Conservation (phyloP, 139 green algal genomes). For the Tetradesmus obliquus region DNA sequence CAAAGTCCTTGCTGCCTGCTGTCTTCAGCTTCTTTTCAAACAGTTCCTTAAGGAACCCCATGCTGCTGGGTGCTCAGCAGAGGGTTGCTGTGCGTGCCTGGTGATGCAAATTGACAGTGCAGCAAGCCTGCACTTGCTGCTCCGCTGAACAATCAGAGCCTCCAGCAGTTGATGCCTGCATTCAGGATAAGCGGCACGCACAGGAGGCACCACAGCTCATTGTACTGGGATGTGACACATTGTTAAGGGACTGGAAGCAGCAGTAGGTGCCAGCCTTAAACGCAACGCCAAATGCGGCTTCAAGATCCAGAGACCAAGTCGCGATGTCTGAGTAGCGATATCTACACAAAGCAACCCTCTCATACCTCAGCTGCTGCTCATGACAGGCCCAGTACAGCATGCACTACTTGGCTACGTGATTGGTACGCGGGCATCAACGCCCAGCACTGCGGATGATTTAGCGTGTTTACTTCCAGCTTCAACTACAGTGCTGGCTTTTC, state of each 20-base stretch:
- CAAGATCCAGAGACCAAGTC: too few species aligned
- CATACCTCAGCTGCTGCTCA: not conserved
- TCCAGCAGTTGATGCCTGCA: too few species aligned
- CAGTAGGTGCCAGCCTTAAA: not conserved
- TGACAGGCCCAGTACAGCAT: not conserved
- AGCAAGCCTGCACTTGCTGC: too few species aligned
- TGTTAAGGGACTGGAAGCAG: not conserved
- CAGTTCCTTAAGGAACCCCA: conserved; percentile 49
- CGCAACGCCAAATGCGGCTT: too few species aligned
- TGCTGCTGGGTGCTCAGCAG: not conserved
- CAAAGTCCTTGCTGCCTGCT: not conserved
- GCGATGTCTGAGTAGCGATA: not conserved
- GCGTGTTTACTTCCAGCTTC: not conserved
- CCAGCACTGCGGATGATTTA: not conserved
- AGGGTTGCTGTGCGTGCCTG: not conserved
- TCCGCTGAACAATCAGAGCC: too few species aligned
- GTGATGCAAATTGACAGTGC: too few species aligned
- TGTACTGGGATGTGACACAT: too few species aligned
- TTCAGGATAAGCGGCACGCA: too few species aligned
- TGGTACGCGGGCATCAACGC: not conserved
- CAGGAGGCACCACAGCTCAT: too few species aligned
- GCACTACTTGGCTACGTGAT: not conserved
- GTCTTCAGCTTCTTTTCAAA: conserved; percentile 50
- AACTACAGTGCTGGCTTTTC: not conserved
- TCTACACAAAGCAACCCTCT: not conserved